Base-by-base conservation (phyloP, 2,329 filamentous ascomycete species). In the Cladobotryum protrusum region DNA sequence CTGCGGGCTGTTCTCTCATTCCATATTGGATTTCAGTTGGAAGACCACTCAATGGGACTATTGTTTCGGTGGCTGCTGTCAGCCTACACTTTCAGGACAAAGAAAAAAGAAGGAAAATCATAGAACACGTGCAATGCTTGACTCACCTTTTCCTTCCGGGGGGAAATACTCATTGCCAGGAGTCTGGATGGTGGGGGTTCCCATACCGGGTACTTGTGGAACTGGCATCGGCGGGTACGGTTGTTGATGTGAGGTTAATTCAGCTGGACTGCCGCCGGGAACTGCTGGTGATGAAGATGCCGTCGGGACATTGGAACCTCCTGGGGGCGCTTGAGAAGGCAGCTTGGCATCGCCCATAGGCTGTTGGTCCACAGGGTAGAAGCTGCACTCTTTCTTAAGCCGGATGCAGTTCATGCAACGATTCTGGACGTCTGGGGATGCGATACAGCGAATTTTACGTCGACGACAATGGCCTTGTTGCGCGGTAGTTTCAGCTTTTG, bases 321-420 rank as follows among this genome's bases (percentile, higher is more conserved):
- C 62, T 29, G 24, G 24, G 4, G 70, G 66, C 35, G 69, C 62
- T 45, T 68, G 68, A 15, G 69, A 62, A 3, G 65, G 58, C 49
- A 65, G 67, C 55, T 74, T 77, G 36, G 72, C 68, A 49, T 78
- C 71, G 41, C 71, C 63, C 9, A 77, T 75, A 20, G 79, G 81
- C 57, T 82, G 78, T 64, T 90, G 87, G 56, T 96, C 90, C 18
- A 96, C 91, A 1, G 91, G 88, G 59, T 85, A 87, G 69, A 95
- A 97, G 64, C 86, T 89, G 69, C 92, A 97, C 57, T 96, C 89
- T 63, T 95, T 96, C 68, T 95, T 95, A 63, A 97, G 73, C 43
- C 90, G 83, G 61, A 96, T 95, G 70, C 92, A 97, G 72, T 95
- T 96, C 56, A 86, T 82, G 70, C 92, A 97, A 56, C 90, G 84